Base-by-base conservation (phyloP, 2,329 filamentous ascomycete species). In the Graphiopsis chlorocephala region DNA sequence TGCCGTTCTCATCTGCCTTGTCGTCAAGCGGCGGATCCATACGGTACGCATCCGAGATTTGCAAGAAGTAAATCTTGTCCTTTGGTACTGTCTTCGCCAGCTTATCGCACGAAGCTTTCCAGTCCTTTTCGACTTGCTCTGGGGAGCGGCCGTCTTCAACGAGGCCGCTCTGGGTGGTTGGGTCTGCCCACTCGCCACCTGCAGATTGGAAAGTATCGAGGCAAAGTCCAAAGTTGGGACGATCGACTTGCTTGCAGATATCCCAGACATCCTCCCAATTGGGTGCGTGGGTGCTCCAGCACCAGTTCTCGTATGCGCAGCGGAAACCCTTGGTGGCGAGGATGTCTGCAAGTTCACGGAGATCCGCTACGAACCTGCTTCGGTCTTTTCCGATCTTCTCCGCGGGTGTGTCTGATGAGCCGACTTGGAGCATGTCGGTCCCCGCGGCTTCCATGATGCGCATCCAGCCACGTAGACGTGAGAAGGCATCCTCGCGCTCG, bases 301-400 rank as follows among this genome's bases (percentile, higher is more conserved):
- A 92, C 89, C 90, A 93, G 72, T 93, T 92, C 77, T 93, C 90
- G 69, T 93, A 93, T 0, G 90, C 89, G 20, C 93, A 78, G 7
- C 84, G 82, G 73, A 87, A 85, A 0, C 82, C 81, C 55, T 85
- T 82, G 25, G 80, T 73, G 0, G 83, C 83, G 1, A 90, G 80
- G 60, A 90, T 77, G 63, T 90, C 87, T 2, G 86, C 87, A 7
- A 93, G 79, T 64, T 87, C 82, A 1, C 82, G 81, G 0, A 93
- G 80, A 69, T 93, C 89, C 0, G 75, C 72, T 0, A 89, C 84
- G 23, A 90, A 81, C 10, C 81, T 78, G 0, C 79, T 78, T 6
- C 81, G 77, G 6, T 84, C 79, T 0, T 76, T 78, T 0, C 80
- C 81, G 64, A 90, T 86, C 23, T 81, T 82, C 55, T 79, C 75